Conservation (phyloP, 2,329 filamentous ascomycete species). For the Didymella lethalis region DNA sequence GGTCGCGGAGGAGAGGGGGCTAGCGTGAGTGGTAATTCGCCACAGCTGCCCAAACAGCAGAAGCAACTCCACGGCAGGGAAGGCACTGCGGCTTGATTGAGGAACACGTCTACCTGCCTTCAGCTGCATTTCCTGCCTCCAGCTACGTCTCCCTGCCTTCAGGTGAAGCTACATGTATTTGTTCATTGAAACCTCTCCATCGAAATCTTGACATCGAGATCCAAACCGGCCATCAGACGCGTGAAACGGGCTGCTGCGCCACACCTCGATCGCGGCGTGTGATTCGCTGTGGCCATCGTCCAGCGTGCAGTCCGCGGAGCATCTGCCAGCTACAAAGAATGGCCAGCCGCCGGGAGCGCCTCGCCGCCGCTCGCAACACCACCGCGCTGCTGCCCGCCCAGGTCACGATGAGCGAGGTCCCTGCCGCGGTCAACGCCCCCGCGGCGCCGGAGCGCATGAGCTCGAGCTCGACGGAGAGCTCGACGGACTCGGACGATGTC, state of each 20-base stretch:
- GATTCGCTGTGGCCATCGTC: constrained; percentile 9
- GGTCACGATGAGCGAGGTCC: constrained; percentile 38
- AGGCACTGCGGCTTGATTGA: background rate
- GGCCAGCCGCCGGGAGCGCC: constrained; percentile 42
- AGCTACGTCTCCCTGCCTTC: too few relatives aligned
- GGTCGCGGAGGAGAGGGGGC: constrained; percentile 1
- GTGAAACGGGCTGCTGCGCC: constrained; percentile 8
- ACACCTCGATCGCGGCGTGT: constrained; percentile 4
- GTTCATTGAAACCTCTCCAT: background rate
- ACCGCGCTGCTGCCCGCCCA: constrained; percentile 22
- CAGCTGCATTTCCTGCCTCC: too few relatives aligned
- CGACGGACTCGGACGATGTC: constrained; percentile 46
- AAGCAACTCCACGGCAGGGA: constrained; percentile 3
- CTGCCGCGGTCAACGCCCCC: constrained; percentile 44
- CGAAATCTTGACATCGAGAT: too few relatives aligned
- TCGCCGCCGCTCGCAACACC: constrained; percentile 32
- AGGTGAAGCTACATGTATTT: background rate
- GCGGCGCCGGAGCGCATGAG: constrained; percentile 23
- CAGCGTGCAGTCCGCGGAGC: constrained; percentile 3
- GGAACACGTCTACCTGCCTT: too few relatives aligned
- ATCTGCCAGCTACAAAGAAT: constrained; percentile 19
- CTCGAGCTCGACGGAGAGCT: constrained; percentile 19
- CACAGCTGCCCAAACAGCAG: constrained; percentile 9
- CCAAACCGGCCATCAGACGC: background rate
- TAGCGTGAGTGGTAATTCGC: background rate